Evolutionary conservation across 495 filamentous ascomycete genomes (phyloP), one percentile per base, ranked within the genome.

Genomic region (Aspergillus leporis): DNA sequence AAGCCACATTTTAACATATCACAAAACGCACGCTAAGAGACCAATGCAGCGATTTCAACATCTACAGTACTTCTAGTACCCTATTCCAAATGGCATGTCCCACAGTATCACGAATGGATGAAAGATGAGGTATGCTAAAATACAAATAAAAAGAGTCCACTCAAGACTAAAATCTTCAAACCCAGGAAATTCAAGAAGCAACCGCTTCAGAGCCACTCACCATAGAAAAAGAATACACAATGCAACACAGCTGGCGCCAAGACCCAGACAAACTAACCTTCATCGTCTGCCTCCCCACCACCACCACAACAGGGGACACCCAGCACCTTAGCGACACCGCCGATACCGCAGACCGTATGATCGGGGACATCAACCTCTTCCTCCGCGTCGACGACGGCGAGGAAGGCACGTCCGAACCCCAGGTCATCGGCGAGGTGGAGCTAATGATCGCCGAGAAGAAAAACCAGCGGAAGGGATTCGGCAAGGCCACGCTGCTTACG

Each of bases 351-450:
- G 67, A 69, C 2, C 68, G 67, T 3, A 95, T 96, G 90, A 64
- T 94, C 13, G 92, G 92, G 4, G 92, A 97, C 63, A 82, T 96
- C 38, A 97, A 97, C 63, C 76, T 96, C 1, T 96, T 97, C 68
- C 78, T 96, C 5, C 82, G 79, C 19, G 48, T 80, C 7, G 79
- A 82, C 6, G 71, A 80, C 25, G 67, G 68, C 4, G 76, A 74
- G 12, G 62, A 68, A 31, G 70, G 66, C 5, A 67, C 74, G 8
- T 59, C 67, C 0, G 74, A 70, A 7, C 66, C 66, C 0, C 58
- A 70, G 8, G 70, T 85, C 38, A 68, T 87, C 21, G 92, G 90
- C 19, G 92, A 96, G 60, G 69, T 97, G 43, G 91, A 96, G 74
- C 81, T 97, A 58, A 97, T 97, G 92, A 88, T 97, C 54, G 92